A percentile compares a stretch with the other conserved stretches of the same genome.
phyloP scores from a whole-genome alignment of 2,329 filamentous ascomycete species.

The Apiospora sp. region DNA sequence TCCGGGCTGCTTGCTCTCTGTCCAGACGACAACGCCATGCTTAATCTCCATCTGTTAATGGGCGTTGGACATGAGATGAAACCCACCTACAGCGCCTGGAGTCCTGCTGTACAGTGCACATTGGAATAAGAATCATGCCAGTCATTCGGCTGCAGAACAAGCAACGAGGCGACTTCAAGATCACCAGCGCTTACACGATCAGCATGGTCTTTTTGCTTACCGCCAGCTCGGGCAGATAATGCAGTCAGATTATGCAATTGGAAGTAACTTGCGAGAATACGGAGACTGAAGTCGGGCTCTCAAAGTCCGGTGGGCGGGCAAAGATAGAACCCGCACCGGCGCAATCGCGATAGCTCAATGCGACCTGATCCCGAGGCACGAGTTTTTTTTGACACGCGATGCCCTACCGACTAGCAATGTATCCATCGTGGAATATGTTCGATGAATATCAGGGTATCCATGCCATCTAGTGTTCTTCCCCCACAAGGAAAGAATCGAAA shows the following conservation, averaged over 20 bases:
- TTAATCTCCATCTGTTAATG: not conserved
- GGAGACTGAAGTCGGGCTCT: not conserved
- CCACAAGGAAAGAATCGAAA: constrained; percentile 6
- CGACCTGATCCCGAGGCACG: not conserved
- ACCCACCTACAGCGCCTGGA: not conserved
- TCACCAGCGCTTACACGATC: not conserved
- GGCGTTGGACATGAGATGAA: not conserved
- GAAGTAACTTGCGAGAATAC: not conserved
- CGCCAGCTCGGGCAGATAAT: not conserved
- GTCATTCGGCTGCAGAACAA: not conserved
- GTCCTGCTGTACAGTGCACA: not conserved
- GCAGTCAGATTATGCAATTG: not conserved
- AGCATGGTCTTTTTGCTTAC: not conserved
- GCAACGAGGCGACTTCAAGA: not conserved
- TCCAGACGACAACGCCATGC: not conserved
- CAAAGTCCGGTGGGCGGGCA: constrained; percentile 1
- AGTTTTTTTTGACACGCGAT: not conserved
- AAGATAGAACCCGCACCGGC: constrained; percentile 12
- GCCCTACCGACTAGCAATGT: not conserved
- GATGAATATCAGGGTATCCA: constrained; percentile 5
- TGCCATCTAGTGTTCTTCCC: not conserved
- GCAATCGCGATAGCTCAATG: not conserved
- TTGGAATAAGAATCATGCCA: not conserved
- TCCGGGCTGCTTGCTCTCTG: not conserved
- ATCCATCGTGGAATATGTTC: not conserved